Percentiles rank a stretch among this genome's conserved stretches.
These are phyloP conservation scores for Mimosa pudica DNA, from an alignment of 306 rosid species.

Conservation along the genomic window DNA sequence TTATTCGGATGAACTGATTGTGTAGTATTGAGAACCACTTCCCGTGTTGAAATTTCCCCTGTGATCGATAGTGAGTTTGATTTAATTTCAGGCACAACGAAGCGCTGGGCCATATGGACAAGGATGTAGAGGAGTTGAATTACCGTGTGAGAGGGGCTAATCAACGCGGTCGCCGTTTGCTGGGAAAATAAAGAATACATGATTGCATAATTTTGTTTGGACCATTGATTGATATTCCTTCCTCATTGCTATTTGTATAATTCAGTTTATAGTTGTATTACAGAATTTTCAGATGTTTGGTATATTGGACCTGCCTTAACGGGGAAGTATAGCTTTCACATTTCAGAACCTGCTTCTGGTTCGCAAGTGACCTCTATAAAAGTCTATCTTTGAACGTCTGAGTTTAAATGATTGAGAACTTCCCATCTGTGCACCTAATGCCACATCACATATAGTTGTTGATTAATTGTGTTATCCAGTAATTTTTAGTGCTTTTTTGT, in stretches of 20 bases:
- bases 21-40: conserved; percentile 15
- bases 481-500: too few species aligned
- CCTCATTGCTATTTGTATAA: neutral
- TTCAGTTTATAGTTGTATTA: neutral
- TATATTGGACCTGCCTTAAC: neutral
- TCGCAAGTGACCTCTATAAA: neutral
- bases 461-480: neutral
- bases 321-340: neutral
- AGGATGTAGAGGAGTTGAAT: conserved; percentile 60
- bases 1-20: neutral
- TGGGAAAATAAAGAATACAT: conserved; percentile 56
- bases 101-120: conserved; percentile 50
- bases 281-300: too few species aligned
- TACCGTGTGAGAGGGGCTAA: conserved; percentile 62
- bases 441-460: neutral
- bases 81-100: conserved; percentile 55
- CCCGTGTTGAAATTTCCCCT: neutral
- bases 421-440: neutral
- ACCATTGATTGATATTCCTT: conserved; percentile 8
- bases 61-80: conserved; percentile 27
- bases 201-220: conserved; percentile 18
- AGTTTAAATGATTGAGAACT: neutral
- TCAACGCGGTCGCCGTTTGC: conserved; percentile 68
- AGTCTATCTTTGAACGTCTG: neutral
- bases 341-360: neutral